Conservation (phyloP, 2,329 filamentous ascomycete species). For the Cytospora chrysosperma region DNA sequence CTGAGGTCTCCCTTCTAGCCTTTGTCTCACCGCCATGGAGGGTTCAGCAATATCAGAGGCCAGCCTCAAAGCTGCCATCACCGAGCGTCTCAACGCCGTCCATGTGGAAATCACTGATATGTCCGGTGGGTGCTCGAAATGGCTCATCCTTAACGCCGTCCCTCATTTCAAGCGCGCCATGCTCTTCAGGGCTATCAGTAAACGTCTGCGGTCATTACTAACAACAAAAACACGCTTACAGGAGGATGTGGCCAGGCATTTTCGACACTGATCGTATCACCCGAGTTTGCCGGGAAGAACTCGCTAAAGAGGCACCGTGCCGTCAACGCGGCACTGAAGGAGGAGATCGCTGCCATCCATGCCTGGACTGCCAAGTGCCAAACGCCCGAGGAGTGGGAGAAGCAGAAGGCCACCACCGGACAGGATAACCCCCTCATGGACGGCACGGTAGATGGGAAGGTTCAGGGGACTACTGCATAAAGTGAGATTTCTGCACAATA, state of each 20-base stretch:
- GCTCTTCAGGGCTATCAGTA: no score
- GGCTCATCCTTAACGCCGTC: no score
- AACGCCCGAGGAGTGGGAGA: conserved; percentile 86
- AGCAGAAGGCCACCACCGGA: conserved; percentile 47
- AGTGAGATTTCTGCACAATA: neutral
- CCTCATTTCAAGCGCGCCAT: neutral
- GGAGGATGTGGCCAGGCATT: conserved; percentile 63
- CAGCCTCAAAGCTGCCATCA: conserved; percentile 66
- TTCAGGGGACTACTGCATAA: conserved; percentile 34
- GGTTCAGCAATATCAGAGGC: conserved; percentile 69
- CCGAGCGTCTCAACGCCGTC: conserved; percentile 66
- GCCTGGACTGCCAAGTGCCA: conserved; percentile 94
- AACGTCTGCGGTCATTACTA: neutral
- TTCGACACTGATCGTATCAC: conserved; percentile 60
- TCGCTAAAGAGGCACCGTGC: conserved; percentile 83
- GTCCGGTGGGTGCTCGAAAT: conserved; percentile 63
- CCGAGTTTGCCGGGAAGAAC: conserved; percentile 67
- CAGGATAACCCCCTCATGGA: conserved; percentile 40
- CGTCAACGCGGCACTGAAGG: conserved; percentile 79
- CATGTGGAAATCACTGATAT: conserved; percentile 90
- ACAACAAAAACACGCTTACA: conserved; percentile 31
- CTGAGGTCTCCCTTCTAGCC: neutral
- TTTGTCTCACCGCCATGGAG: conserved; percentile 41
- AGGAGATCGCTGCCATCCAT: conserved; percentile 87
- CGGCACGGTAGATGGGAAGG: conserved; percentile 44